Evolutionary conservation across 495 filamentous ascomycete species (phyloP).

Genomic region (Sordaria brevicollis): DNA sequence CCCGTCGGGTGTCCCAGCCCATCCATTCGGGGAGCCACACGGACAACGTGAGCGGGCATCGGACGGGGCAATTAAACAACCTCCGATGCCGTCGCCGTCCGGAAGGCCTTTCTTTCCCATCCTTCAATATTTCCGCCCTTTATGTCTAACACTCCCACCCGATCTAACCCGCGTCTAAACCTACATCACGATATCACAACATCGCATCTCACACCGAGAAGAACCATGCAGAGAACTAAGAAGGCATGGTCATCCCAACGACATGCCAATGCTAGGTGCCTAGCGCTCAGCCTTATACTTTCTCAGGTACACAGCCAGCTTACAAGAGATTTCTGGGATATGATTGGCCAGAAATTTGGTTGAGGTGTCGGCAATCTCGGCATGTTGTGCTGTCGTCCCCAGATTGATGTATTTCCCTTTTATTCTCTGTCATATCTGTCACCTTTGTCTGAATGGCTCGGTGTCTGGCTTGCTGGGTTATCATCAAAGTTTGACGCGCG

Average conservation of each 20-base stretch:
- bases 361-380: neutral
- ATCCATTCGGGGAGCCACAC: too few species aligned
- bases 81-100: neutral
- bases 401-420: neutral
- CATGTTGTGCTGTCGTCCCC: neutral
- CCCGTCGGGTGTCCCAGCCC: too few species aligned
- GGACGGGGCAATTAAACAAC: neutral
- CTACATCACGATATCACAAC: too few species aligned
- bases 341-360: neutral
- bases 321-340: neutral
- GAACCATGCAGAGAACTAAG: neutral
- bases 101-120: neutral
- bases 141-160: neutral
- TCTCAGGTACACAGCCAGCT: too few species aligned
- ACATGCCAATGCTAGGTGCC: neutral
- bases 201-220: neutral
- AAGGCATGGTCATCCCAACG: neutral
- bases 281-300: neutral
- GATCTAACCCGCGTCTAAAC: neutral
- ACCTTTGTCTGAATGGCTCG: neutral
- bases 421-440: neutral
- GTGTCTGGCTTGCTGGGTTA: neutral
- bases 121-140: neutral
- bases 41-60: too few species aligned
- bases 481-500: too few species aligned